These are phyloP conservation scores for Penicillium macrosclerotiorum DNA, from an alignment of 495 filamentous ascomycete species.

Conservation along the genomic window DNA sequence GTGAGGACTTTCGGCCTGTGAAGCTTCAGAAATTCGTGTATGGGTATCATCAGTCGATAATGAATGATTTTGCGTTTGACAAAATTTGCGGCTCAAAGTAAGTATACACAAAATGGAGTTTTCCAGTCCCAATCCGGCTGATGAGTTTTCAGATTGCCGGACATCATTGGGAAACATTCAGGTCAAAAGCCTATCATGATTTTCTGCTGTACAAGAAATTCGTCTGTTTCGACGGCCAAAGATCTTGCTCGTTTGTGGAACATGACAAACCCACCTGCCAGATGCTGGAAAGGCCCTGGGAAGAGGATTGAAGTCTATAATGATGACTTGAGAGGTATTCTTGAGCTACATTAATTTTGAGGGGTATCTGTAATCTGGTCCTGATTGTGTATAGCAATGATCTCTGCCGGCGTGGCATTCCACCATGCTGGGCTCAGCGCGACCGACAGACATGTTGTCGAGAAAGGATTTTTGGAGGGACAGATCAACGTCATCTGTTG, in stretches of 20 bases:
- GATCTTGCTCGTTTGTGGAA: constrained; percentile 67
- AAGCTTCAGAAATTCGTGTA: constrained; percentile 84
- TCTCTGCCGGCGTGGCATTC: constrained; percentile 77
- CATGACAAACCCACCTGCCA: constrained; percentile 50
- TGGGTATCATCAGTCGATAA: constrained; percentile 60
- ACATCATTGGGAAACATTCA: constrained; percentile 74
- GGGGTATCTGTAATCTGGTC: background rate
- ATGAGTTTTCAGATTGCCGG: constrained; percentile 52
- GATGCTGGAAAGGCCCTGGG: constrained; percentile 66
- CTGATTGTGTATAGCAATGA: constrained; percentile 42
- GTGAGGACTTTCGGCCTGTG: constrained; percentile 88
- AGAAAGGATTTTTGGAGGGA: constrained; percentile 71
- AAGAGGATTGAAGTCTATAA: constrained; percentile 55
- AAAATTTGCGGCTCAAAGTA: constrained; percentile 71
- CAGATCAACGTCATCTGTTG: constrained; percentile 88
- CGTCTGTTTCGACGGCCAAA: constrained; percentile 72
- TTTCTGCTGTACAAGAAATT: constrained; percentile 85
- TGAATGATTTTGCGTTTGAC: constrained; percentile 88
- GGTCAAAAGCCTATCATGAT: constrained; percentile 84
- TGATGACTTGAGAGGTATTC: constrained; percentile 59
- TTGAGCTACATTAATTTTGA: background rate
- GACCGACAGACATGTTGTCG: constrained; percentile 67
- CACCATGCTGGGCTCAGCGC: constrained; percentile 86
- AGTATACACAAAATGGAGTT: constrained; percentile 12
- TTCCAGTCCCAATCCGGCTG: background rate